Conservation (phyloP, 257 asterid species). For the Solanum tarijense region DNA sequence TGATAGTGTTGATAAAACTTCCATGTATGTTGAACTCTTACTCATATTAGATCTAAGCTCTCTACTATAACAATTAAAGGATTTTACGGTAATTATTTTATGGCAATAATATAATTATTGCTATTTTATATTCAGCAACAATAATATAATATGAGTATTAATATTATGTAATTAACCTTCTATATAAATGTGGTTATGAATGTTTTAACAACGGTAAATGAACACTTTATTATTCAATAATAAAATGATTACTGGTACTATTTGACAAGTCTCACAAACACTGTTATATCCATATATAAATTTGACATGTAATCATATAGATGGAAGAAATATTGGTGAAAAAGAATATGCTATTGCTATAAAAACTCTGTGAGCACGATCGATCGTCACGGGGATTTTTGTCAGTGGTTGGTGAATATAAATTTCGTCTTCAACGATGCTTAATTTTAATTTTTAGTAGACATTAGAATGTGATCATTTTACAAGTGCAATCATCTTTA, state of each 20-base stretch:
- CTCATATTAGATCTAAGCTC: neutral
- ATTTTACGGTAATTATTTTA: neutral
- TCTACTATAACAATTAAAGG: neutral
- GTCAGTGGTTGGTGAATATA: neutral
- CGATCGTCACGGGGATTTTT: neutral
- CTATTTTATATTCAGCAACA: too few relatives aligned
- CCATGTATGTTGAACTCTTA: neutral
- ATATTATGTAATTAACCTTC: too few relatives aligned
- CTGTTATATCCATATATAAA: neutral
- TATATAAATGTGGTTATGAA: too few relatives aligned
- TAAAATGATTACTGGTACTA: neutral
- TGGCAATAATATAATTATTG: neutral
- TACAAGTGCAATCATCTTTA: neutral
- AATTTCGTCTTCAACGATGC: neutral
- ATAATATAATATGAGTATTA: neutral
- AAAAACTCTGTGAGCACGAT: neutral
- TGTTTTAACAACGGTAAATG: neutral
- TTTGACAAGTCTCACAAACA: neutral
- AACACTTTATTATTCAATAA: neutral
- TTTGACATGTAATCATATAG: neutral
- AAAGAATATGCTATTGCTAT: neutral
- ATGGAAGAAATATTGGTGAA: neutral
- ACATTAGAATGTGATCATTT: neutral
- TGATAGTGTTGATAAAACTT: neutral
- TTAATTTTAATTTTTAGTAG: neutral